Conservation (phyloP, 805 yeast genomes). For the Yarrowia yakushimensis region DNA sequence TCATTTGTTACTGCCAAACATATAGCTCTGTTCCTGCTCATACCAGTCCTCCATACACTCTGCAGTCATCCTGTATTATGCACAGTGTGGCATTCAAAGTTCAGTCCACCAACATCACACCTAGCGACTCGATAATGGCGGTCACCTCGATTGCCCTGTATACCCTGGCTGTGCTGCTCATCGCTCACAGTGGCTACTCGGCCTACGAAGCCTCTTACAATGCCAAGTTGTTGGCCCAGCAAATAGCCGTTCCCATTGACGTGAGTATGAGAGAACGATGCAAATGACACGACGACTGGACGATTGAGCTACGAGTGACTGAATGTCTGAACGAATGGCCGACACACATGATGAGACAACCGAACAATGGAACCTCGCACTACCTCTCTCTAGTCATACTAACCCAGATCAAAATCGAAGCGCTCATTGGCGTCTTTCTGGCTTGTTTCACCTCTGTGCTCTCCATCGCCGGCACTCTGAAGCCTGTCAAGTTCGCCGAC, state of each 20-base stretch:
- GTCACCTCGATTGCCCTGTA: conserved; percentile 24
- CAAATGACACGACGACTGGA: background rate
- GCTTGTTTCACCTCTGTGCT: conserved; percentile 41
- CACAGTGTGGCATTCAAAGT: background rate
- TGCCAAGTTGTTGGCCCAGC: conserved; percentile 17
- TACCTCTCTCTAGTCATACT: background rate
- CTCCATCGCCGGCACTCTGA: conserved; percentile 39
- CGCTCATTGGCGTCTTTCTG: conserved; percentile 46
- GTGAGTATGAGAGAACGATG: background rate
- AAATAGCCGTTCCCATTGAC: conserved; percentile 6
- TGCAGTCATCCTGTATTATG: background rate
- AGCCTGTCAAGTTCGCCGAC: conserved; percentile 48
- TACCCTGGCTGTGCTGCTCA: conserved; percentile 27
- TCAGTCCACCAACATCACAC: conserved; percentile 7
- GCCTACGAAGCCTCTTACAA: conserved; percentile 33
- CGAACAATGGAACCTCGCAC: too few relatives aligned
- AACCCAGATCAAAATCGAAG: conserved; percentile 47
- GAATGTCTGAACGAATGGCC: too few relatives aligned
- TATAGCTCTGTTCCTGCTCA: too few relatives aligned
- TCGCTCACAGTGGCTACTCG: conserved; percentile 33
- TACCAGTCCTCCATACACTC: background rate
- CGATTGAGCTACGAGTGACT: background rate
- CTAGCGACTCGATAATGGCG: background rate
- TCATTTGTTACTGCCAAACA: too few relatives aligned
- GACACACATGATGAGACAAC: too few relatives aligned